Evolutionary conservation across 768 basidiomycete species (phyloP).

Genomic region (Agrocybe praecox): DNA sequence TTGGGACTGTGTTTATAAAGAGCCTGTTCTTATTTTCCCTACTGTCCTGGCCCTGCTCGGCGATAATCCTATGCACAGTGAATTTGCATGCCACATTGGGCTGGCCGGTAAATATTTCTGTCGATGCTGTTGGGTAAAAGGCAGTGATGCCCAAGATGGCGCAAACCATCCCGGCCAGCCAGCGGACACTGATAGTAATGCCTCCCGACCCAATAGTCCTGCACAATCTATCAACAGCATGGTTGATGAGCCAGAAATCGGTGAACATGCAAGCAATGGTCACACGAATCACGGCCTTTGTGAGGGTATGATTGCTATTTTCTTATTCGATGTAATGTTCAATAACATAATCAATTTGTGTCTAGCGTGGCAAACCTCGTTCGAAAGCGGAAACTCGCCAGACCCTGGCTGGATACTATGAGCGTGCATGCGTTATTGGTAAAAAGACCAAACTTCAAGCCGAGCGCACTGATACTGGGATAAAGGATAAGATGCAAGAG

Average conservation of each 20-base stretch:
- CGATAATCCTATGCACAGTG: slow-evolving; percentile 50
- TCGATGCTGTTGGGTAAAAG: slow-evolving; percentile 36
- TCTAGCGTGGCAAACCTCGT: slow-evolving; percentile 19
- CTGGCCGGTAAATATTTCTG: slow-evolving; percentile 40
- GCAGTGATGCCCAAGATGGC: slow-evolving; percentile 12
- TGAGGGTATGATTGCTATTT: slow-evolving; percentile 17
- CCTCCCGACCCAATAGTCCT: not conserved
- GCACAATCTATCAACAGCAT: not conserved
- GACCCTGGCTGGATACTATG: slow-evolving; percentile 19
- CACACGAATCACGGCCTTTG: slow-evolving; percentile 21
- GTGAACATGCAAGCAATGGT: slow-evolving; percentile 13
- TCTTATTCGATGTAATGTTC: not conserved
- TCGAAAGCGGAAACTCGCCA: slow-evolving; percentile 14
- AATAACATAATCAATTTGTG: too few relatives aligned
- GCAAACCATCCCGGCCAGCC: not conserved
- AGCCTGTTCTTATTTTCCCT: slow-evolving; percentile 30
- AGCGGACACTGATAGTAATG: too few relatives aligned
- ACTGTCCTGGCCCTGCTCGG: slow-evolving; percentile 33
- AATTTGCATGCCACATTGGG: slow-evolving; percentile 47
- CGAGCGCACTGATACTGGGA: slow-evolving; percentile 25
- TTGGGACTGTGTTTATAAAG: slow-evolving; percentile 31
- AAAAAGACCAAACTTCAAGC: slow-evolving; percentile 17
- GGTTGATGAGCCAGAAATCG: not conserved
- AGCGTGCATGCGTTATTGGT: slow-evolving; percentile 16
- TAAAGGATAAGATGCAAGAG: slow-evolving; percentile 35